Evolutionary conservation across 2,329 filamentous ascomycete species (phyloP).

Genomic region (Trichoderma atroviride): DNA sequence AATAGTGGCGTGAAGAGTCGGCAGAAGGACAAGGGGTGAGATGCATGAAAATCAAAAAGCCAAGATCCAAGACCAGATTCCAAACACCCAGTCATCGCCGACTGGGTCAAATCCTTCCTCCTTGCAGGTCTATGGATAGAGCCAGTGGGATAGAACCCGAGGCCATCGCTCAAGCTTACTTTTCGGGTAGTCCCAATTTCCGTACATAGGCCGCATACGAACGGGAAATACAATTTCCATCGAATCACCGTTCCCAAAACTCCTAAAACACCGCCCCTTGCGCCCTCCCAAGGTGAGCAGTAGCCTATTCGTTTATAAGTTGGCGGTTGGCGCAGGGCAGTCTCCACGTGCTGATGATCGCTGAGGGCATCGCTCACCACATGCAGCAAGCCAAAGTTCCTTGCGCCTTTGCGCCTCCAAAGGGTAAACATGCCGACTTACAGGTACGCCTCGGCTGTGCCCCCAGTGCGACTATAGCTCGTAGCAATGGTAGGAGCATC

Average conservation of each 20-base stretch:
- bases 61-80: neutral
- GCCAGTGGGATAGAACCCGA: neutral
- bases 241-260: neutral
- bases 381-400: neutral
- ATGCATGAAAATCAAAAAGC: neutral
- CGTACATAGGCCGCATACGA: neutral
- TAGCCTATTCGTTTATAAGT: neutral
- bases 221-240: constrained; percentile 21
- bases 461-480: neutral
- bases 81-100: neutral
- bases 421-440: neutral
- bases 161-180: neutral
- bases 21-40: neutral
- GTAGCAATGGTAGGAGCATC: neutral
- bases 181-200: neutral
- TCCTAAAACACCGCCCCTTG: neutral
- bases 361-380: neutral
- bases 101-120: constrained; percentile 11
- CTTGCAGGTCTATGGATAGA: neutral
- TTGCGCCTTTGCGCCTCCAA: neutral
- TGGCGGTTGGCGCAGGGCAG: neutral
- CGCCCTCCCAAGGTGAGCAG: neutral
- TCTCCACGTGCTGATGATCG: neutral
- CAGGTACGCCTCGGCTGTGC: neutral
- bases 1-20: neutral